Percentiles rank a stretch among this genome's conserved stretches.
phyloP scores from a whole-genome alignment of 441 rosid genomes.

The Biscutella laevigata region DNA sequence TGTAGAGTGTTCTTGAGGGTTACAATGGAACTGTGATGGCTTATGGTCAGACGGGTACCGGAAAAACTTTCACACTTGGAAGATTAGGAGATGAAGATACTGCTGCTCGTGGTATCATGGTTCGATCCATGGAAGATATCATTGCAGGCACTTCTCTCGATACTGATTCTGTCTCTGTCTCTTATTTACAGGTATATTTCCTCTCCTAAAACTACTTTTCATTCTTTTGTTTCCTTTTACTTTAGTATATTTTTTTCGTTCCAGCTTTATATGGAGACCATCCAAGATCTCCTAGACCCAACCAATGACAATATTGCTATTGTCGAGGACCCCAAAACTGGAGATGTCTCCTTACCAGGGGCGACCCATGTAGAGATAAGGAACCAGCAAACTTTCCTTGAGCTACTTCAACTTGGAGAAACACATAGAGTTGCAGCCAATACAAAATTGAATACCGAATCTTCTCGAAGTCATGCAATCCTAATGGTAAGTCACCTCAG shows the following conservation, averaged over 20 bases:
- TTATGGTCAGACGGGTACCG: too few relatives aligned
- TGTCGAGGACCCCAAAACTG: slow-evolving; percentile 91
- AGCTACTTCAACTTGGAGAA: slow-evolving; percentile 85
- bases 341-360: slow-evolving; percentile 94
- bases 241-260: background rate
- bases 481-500: slow-evolving; percentile 54
- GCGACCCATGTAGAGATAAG: slow-evolving; percentile 79
- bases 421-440: slow-evolving; percentile 94
- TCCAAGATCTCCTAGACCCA: slow-evolving; percentile 96
- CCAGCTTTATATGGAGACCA: slow-evolving; percentile 96
- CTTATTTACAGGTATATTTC: slow-evolving; percentile 72
- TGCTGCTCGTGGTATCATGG: slow-evolving; percentile 97
- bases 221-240: background rate
- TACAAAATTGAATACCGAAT: slow-evolving; percentile 89
- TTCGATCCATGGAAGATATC: slow-evolving; percentile 94
- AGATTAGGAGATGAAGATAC: slow-evolving; percentile 78
- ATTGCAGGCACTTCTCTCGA: slow-evolving; percentile 55
- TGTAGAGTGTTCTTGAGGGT: slow-evolving; percentile 91
- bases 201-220: background rate
- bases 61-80: slow-evolving; percentile 96
- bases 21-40: slow-evolving; percentile 99
- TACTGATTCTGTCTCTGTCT: slow-evolving; percentile 70
- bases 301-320: slow-evolving; percentile 77
- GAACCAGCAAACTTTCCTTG: slow-evolving; percentile 69
- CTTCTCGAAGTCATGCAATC: slow-evolving; percentile 97